phyloP scores from a whole-genome alignment of 2,329 filamentous ascomycete species.

The Cyclaneusma minus region DNA sequence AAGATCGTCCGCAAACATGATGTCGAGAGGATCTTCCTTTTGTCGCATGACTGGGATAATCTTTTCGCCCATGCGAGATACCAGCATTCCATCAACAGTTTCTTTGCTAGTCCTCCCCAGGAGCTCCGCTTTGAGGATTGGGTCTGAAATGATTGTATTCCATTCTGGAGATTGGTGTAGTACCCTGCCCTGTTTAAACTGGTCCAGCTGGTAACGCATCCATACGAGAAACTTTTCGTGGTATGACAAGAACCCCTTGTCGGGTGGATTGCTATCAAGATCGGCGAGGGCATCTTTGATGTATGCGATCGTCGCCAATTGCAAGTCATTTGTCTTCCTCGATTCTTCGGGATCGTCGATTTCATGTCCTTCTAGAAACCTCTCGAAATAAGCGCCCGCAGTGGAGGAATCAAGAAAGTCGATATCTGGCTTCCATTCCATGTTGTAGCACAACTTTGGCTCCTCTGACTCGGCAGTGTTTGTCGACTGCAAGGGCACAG shows the following conservation, averaged over 20 bases:
- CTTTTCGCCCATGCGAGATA: constrained; percentile 17
- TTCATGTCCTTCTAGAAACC: too few species aligned
- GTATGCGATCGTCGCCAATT: constrained; percentile 2
- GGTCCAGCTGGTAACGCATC: constrained; percentile 1
- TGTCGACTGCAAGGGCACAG: constrained; percentile 14
- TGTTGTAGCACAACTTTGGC: constrained; percentile 2
- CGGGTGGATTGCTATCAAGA: not conserved
- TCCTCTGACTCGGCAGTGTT: constrained; percentile 3
- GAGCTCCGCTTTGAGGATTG: constrained; percentile 11
- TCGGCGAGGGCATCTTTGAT: constrained; percentile 1
- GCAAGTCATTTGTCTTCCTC: constrained; percentile 1
- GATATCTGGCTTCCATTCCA: constrained; percentile 5
- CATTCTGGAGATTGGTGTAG: constrained; percentile 8
- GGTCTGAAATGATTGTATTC: constrained; percentile 8
- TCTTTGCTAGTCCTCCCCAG: constrained; percentile 10
- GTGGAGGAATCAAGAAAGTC: constrained; percentile 2
- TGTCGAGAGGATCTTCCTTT: constrained; percentile 17
- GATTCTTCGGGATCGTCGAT: not conserved
- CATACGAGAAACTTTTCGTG: constrained; percentile 1
- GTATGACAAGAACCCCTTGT: constrained; percentile 1
- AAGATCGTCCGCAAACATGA: constrained; percentile 12
- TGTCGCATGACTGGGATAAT: constrained; percentile 15
- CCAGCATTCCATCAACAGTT: constrained; percentile 17
- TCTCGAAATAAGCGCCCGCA: too few species aligned
- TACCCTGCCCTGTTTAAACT: constrained; percentile 1